A percentile compares a stretch with the other conserved stretches of the same genome.
Conservation (phyloP, 768 basidiomycete genomes). For the Amanita molliuscula region DNA sequence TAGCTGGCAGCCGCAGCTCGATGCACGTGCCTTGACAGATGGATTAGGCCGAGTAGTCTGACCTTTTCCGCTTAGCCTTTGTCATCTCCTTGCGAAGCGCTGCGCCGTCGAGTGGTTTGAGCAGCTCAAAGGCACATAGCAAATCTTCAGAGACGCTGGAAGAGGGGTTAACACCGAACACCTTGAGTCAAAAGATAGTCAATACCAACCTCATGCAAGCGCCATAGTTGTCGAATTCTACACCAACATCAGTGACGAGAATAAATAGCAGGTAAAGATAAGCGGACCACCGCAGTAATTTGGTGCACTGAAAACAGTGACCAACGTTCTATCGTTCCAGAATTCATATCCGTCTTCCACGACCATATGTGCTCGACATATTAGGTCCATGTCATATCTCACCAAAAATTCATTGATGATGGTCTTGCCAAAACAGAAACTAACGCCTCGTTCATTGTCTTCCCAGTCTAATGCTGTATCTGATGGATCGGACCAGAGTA, state of each 20-base stretch:
- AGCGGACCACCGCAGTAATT: slow-evolving; percentile 90
- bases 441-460: slow-evolving; percentile 97
- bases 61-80: slow-evolving; percentile 98
- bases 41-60: slow-evolving; percentile 11
- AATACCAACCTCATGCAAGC: slow-evolving; percentile 79
- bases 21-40: neutral
- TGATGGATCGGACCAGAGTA: slow-evolving; percentile 97
- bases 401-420: slow-evolving; percentile 95
- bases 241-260: slow-evolving; percentile 9
- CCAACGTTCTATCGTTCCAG: slow-evolving; percentile 97
- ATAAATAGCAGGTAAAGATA: slow-evolving; percentile 4
- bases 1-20: slow-evolving; percentile 7
- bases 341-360: slow-evolving; percentile 99
- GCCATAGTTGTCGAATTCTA: slow-evolving; percentile 93
- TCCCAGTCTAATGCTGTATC: slow-evolving; percentile 99
- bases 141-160: slow-evolving; percentile 90
- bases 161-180: slow-evolving; percentile 7
- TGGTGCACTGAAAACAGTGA: slow-evolving; percentile 97
- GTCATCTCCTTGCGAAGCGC: slow-evolving; percentile 98
- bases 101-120: slow-evolving; percentile 91
- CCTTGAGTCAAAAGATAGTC: neutral
- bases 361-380: slow-evolving; percentile 99
- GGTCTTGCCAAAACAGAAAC: slow-evolving; percentile 97
- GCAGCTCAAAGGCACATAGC: slow-evolving; percentile 92
- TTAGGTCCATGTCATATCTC: slow-evolving; percentile 96